Evolutionary conservation across 1,139 yeast genomes (phyloP), one percentile per base, ranked within the genome.

Genomic region (Cylindricascospora bacillispora): DNA sequence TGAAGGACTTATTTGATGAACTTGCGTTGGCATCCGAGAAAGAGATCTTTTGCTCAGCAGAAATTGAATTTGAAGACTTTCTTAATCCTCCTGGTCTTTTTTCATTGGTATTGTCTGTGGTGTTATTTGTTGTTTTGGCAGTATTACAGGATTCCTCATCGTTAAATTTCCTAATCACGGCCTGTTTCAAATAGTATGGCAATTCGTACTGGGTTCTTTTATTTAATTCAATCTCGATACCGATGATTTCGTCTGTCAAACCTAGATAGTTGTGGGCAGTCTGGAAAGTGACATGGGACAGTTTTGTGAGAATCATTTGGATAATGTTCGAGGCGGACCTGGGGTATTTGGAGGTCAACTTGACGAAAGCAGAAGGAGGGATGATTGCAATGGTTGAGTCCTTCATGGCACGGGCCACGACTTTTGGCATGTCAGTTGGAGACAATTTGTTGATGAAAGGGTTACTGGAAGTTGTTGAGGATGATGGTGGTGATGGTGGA

Each of bases 321-420:
- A 89, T 92, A 27, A 89, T 86, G 52, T 86, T 95, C 0, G 95
- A 81, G 0, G 95, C 78, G 0, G 95, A 82, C 40, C 80, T 73
- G 5, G 98, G 97, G 48, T 76, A 82, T 43, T 76, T 81, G 22
- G 62, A 50, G 10, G 82, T 79, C 27, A 89, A 67, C 34, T 80
- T 62, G 33, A 71, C 67, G 45, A 89, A 89, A 0, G 97, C 83
- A 35, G 72, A 73, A 2, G 76, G 72, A 0, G 98, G 98, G 11
- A 89, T 85, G 24, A 89, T 79, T 1, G 97, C 95, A 34, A 89
- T 76, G 0, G 97, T 86, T 16, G 93, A 79, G 27, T 77, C 52
- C 1, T 56, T 44, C 1, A 57, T 52, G 1, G 65, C 64, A 26
- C 58, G 49, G 0, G 64, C 65, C 20, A 61, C 49, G 10, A 60